A percentile compares a stretch with the other conserved stretches of the same genome.
Conservation (phyloP, 345 rosid species). For the Passiflora organensis region DNA sequence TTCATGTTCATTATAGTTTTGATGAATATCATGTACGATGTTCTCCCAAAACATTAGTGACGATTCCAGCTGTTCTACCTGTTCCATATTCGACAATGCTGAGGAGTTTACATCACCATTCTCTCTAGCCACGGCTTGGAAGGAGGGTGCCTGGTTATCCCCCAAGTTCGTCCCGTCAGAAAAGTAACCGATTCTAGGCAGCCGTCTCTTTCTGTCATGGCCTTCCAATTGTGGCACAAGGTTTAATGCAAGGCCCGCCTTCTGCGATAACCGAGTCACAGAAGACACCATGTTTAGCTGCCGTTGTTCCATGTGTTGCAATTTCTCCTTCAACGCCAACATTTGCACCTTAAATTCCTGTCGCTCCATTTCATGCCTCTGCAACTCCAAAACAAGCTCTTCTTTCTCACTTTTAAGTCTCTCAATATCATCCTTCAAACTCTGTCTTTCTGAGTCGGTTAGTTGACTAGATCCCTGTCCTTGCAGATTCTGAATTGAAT, state of each 20-base stretch:
- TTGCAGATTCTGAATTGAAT: constrained; percentile 55
- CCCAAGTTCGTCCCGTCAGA: constrained; percentile 35
- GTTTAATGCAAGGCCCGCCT: constrained; percentile 58
- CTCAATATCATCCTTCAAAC: constrained; percentile 55
- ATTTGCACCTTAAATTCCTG: constrained; percentile 54
- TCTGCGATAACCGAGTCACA: constrained; percentile 49
- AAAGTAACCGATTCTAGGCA: constrained; percentile 44
- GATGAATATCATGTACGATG: constrained; percentile 34
- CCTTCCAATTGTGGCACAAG: constrained; percentile 46
- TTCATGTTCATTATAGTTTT: too few relatives aligned
- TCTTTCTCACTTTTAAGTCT: constrained; percentile 55
- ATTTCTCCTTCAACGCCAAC: constrained; percentile 53
- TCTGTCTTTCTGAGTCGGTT: constrained; percentile 61
- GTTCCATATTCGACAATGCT: constrained; percentile 40
- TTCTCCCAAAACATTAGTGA: constrained; percentile 70
- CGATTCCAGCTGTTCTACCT: constrained; percentile 57
- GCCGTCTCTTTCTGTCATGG: constrained; percentile 64
- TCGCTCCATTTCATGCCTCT: constrained; percentile 50
- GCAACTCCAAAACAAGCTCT: constrained; percentile 43
- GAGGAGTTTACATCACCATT: constrained; percentile 28
- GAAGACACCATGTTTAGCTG: constrained; percentile 53
- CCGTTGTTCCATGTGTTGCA: constrained; percentile 50
- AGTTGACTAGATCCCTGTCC: constrained; percentile 47
- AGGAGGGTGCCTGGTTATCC: constrained; percentile 32
- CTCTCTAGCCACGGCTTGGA: constrained; percentile 31